Conservation (phyloP, 129 eudicot species). For the Tanacetum coccineum region DNA sequence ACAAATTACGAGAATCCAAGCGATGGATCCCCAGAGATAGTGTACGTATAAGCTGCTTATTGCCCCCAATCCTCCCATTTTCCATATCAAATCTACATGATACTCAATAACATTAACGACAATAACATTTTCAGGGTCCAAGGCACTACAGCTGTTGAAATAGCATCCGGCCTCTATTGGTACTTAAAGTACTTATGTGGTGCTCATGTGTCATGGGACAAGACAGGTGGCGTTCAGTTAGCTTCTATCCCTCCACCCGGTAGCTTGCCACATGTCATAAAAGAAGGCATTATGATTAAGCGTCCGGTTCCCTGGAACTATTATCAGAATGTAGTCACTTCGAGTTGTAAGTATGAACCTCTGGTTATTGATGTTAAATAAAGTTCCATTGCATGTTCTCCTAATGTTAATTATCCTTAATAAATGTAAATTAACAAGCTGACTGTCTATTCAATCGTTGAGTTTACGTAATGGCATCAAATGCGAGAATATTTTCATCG, state of each 20-base stretch:
- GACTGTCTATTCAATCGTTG: neutral
- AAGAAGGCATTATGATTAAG: slow-evolving; percentile 55
- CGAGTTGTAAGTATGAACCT: slow-evolving; percentile 67
- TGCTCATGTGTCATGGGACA: slow-evolving; percentile 11
- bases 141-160: slow-evolving; percentile 88
- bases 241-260: no score
- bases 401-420: neutral
- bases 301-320: slow-evolving; percentile 97
- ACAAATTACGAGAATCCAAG: slow-evolving; percentile 58
- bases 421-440: neutral
- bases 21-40: slow-evolving; percentile 54
- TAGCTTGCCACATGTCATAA: slow-evolving; percentile 45
- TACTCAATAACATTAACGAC: no score
- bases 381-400: neutral
- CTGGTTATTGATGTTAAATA: neutral
- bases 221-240: no score
- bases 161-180: slow-evolving; percentile 87
- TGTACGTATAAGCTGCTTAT: slow-evolving; percentile 43
- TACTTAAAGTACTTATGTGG: slow-evolving; percentile 81
- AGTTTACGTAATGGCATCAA: neutral
- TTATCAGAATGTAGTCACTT: slow-evolving; percentile 93
- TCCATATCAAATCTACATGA: slow-evolving; percentile 14
- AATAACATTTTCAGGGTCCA: slow-evolving; percentile 39
- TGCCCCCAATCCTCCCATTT: neutral
- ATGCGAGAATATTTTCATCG: no score